A percentile compares a stretch with the other conserved stretches of the same genome.
Conservation (phyloP, 176 grass and related monocot species). For the Guadua angustifolia region DNA sequence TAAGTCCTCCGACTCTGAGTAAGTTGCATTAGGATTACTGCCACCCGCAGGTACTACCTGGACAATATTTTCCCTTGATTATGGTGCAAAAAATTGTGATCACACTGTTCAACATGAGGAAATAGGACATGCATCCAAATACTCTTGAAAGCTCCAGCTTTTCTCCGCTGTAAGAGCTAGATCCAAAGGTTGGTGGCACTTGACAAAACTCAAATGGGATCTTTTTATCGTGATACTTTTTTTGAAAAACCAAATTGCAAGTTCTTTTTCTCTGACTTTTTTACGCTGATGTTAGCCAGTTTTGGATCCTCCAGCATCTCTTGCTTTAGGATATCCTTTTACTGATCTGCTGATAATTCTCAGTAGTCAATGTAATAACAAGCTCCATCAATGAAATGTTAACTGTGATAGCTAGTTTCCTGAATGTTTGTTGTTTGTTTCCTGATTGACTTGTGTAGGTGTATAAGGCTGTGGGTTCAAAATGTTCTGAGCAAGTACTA, state of each 20-base stretch:
- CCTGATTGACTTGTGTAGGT: slow-evolving; percentile 55
- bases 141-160: neutral
- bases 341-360: neutral
- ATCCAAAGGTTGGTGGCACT: neutral
- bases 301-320: too few species aligned
- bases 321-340: neutral
- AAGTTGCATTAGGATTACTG: too few species aligned
- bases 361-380: neutral
- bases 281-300: too few species aligned
- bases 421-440: neutral
- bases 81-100: too few species aligned
- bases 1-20: too few species aligned
- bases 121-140: neutral
- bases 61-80: too few species aligned
- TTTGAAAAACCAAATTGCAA: neutral
- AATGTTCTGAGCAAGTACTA: slow-evolving; percentile 76
- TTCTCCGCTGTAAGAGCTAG: neutral
- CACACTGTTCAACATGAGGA: too few species aligned
- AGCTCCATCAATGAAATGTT: neutral
- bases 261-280: too few species aligned
- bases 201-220: neutral
- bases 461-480: slow-evolving; percentile 85
- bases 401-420: neutral
- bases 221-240: neutral
- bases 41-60: too few species aligned